phyloP scores from a whole-genome alignment of 169 alveolate species.

The Eimeria tenella region DNA sequence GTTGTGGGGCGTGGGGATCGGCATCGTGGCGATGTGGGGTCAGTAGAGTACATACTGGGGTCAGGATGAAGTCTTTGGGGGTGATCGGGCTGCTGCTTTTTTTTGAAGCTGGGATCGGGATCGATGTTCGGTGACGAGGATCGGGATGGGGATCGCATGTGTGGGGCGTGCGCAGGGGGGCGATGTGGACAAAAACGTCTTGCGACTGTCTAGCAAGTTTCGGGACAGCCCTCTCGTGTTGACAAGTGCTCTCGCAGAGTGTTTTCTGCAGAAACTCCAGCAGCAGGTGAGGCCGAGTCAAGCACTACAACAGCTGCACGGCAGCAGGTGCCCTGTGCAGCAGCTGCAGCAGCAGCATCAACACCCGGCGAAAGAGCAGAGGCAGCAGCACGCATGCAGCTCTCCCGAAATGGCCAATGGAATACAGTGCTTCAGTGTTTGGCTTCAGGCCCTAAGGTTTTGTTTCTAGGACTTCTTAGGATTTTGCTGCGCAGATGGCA shows the following conservation, averaged over 20 bases:
- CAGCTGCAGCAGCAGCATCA: no score
- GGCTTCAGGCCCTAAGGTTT: not conserved
- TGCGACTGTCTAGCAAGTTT: slow-evolving; percentile 79
- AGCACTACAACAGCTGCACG: not conserved
- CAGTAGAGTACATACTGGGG: not conserved
- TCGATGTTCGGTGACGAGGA: not conserved
- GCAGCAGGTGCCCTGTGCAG: no score
- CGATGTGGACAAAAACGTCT: slow-evolving; percentile 80
- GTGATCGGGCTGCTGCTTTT: not conserved
- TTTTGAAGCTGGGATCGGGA: not conserved
- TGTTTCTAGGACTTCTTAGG: not conserved
- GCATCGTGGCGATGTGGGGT: not conserved
- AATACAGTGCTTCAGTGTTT: not conserved
- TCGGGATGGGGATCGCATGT: slow-evolving; percentile 3
- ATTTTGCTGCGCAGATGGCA: no score
- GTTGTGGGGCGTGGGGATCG: not conserved
- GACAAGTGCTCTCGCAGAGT: slow-evolving; percentile 85
- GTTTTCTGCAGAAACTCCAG: slow-evolving; percentile 82
- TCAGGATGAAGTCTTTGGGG: not conserved
- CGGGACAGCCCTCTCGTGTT: slow-evolving; percentile 77
- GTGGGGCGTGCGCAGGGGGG: slow-evolving; percentile 77
- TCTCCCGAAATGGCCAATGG: not conserved
- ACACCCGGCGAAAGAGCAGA: no score
- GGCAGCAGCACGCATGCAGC: no score
- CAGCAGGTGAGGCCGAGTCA: slow-evolving; percentile 74